phyloP scores from a whole-genome alignment of 2,329 filamentous ascomycete species.

The Dactylonectria estremocensis region DNA sequence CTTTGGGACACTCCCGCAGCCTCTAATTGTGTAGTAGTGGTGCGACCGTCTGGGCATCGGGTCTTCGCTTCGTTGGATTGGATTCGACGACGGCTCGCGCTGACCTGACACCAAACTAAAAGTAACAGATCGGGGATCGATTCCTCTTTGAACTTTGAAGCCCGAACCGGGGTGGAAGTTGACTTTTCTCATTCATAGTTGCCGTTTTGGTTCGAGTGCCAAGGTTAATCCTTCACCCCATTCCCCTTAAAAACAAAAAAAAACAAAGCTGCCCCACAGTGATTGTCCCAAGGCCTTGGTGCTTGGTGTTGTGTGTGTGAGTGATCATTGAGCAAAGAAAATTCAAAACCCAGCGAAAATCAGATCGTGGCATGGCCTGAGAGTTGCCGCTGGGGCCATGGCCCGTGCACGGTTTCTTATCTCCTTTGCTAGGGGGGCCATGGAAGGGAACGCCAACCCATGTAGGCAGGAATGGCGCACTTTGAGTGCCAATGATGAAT shows the following conservation, averaged over 20 bases:
- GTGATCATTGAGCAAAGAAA: conserved; percentile 18
- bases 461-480: background rate
- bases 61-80: background rate
- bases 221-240: background rate
- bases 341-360: conserved; percentile 20
- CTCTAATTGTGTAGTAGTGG: too few species aligned
- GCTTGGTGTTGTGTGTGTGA: conserved; percentile 1
- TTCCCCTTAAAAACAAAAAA: background rate
- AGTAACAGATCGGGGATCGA: background rate
- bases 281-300: conserved; percentile 16
- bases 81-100: background rate
- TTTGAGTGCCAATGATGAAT: background rate
- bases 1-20: too few species aligned
- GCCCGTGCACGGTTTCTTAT: conserved; percentile 41
- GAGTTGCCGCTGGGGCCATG: conserved; percentile 29
- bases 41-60: too few species aligned
- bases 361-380: conserved; percentile 32
- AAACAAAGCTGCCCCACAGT: conserved; percentile 29
- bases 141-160: background rate
- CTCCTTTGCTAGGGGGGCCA: conserved; percentile 20
- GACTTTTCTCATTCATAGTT: conserved; percentile 23
- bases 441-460: conserved; percentile 9
- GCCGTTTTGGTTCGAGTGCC: conserved; percentile 29
- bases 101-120: background rate
- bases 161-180: conserved; percentile 1